Base-by-base conservation (phyloP, 192 early-diverging fungal species). In the Backusella circina region DNA sequence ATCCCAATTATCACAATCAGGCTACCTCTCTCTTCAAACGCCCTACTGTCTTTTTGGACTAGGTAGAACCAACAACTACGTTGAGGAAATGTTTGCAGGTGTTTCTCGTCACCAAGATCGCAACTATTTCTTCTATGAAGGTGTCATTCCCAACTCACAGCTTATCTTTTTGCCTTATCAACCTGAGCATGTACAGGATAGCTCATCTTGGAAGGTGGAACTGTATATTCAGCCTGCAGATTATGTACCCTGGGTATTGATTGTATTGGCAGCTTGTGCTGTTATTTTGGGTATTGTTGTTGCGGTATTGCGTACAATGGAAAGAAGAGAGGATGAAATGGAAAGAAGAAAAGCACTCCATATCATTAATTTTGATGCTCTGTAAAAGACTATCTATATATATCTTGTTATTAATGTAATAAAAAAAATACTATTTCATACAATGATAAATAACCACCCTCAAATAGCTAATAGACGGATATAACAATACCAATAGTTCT, bases 1-100 rank as follows among this genome's bases (percentile, higher is more conserved):
- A 15, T 86, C 91, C 1, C 96, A 96, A 79, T 86, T 92, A 21
- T 89, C 93, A 9, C 94, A 96, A 74, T 88, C 93, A 28, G 86
- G 89, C 2, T 97, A 96, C 79, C 81, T 90, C 30, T 80, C 91
- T 4, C 80, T 97, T 31, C 86, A 89, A 23, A 89, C 93, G 38
- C 95, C 97, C 1, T 97, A 95, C 50, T 88, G 87, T 13, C 81
- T 95, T 2, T 92, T 96, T 73, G 97, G 97, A 15, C 87, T 98
- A 13, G 97, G 97, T 1, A 81, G 97, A 75, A 97, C 95, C 4
- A 98, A 96, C 84, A 97, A 97, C 78, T 98, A 98, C 80, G 92
- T 98, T 18, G 97, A 98, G 77, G 91, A 94, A 69, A 83, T 98
- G 79, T 95, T 95, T 80, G 95, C 95, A 0, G 97, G 95, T 1